These are phyloP conservation scores for Citrus inodora DNA, from an alignment of 345 rosid genomes.

Conservation along the genomic window DNA sequence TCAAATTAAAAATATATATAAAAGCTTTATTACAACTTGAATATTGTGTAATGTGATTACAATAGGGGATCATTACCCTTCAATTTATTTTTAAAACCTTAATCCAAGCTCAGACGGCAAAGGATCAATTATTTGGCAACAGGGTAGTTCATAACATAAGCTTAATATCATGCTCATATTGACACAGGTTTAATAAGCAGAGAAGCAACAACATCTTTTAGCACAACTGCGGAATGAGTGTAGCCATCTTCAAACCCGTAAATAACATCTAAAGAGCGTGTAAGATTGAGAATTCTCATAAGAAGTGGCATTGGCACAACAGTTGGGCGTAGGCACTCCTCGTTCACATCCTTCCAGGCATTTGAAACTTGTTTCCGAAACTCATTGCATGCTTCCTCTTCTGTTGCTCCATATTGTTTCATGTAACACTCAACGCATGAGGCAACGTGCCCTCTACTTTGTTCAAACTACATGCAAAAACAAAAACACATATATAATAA, in stretches of 20 bases:
- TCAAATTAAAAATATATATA: no score
- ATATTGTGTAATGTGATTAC: no score
- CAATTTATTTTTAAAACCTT: no score
- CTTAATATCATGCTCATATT: background rate
- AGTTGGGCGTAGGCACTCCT: conserved; percentile 19
- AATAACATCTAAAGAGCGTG: conserved; percentile 19
- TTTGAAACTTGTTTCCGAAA: background rate
- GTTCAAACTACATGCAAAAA: conserved; percentile 5
- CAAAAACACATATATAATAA: no score
- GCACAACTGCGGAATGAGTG: background rate
- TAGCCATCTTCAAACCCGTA: conserved; percentile 28
- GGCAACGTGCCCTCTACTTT: conserved; percentile 20
- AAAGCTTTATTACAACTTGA: no score
- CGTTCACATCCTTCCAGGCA: conserved; percentile 42
- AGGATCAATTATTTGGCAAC: no score
- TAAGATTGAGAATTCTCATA: conserved; percentile 16
- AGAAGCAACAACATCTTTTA: background rate
- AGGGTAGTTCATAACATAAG: background rate
- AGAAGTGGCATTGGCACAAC: conserved; percentile 18
- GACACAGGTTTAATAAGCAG: background rate
- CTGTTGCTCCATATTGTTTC: conserved; percentile 22
- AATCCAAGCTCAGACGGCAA: no score
- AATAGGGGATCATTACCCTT: no score
- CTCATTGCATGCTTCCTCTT: conserved; percentile 16
- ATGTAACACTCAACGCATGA: conserved; percentile 34